These are phyloP conservation scores for Annulohypoxylon bovei DNA, from an alignment of 495 filamentous ascomycete genomes.

Conservation along the genomic window DNA sequence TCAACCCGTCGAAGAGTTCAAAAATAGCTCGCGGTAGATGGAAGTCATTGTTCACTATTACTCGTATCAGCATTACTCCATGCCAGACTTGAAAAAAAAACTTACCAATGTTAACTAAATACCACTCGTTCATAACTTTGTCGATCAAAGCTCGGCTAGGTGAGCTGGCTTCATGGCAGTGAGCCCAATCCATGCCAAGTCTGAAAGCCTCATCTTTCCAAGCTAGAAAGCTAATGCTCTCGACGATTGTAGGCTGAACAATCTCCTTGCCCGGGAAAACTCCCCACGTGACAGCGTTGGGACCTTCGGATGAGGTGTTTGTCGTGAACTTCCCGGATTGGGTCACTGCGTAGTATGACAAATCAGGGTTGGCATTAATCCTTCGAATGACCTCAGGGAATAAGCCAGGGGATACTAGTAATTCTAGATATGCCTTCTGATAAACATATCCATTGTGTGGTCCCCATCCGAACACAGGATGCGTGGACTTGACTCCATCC, in stretches of 20 bases:
- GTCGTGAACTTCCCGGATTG: constrained; percentile 81
- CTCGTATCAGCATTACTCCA: constrained; percentile 16
- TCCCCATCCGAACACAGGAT: constrained; percentile 93
- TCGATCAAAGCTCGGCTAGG: constrained; percentile 86
- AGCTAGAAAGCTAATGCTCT: constrained; percentile 95
- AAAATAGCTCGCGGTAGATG: constrained; percentile 80
- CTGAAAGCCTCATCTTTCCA: constrained; percentile 99
- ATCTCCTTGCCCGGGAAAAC: constrained; percentile 99
- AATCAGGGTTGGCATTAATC: constrained; percentile 78
- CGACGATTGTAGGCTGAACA: constrained; percentile 98
- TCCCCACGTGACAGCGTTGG: constrained; percentile 98
- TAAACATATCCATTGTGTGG: constrained; percentile 96
- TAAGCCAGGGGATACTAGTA: constrained; percentile 81
- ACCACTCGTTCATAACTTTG: constrained; percentile 87
- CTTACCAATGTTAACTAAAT: constrained; percentile 94
- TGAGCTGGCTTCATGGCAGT: constrained; percentile 80
- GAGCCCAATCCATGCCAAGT: constrained; percentile 92
- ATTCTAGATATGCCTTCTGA: constrained; percentile 96
- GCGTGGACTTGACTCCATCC: constrained; percentile 87
- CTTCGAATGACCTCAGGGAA: constrained; percentile 81
- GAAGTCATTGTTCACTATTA: constrained; percentile 94
- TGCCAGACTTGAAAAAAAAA: not conserved
- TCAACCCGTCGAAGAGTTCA: constrained; percentile 81
- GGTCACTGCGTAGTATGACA: constrained; percentile 94
- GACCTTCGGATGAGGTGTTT: constrained; percentile 84